Evolutionary conservation across 2,329 filamentous ascomycete genomes (phyloP), one percentile per base, ranked within the genome.

Genomic region (Plenodomus tracheiphilus): DNA sequence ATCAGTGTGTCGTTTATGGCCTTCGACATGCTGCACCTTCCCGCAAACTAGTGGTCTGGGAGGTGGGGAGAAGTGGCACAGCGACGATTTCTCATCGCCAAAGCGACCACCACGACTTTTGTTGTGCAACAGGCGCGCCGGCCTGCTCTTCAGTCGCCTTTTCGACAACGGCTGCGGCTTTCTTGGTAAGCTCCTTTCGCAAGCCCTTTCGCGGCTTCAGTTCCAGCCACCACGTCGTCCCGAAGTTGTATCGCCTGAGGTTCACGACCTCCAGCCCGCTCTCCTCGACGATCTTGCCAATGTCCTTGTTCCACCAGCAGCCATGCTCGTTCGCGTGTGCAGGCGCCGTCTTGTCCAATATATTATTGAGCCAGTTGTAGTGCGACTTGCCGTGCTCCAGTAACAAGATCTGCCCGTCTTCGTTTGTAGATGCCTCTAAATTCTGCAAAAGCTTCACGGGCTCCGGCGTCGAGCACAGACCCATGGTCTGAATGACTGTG

Each of bases 251-350:
- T 51, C 78, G 70, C 56, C 71, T 70, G 52, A 78, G 72, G 15
- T 66, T 58, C 10, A 78, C 75, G 2, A 80, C 69, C 49, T 79
- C 75, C 39, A 80, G 58, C 15, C 77, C 77, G 45, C 72, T 76
- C n/a, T 75, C 69, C 41, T 75, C 65, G 9, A 79, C 76, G 46
- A 80, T 74, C 46, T 66, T 69, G 7, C 74, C 77, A 54, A 80
- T 78, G 45, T 80, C 78, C 53, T 77, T 77, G 55, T 80, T 80
- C 74, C 74, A 80, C 77, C 77, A 80, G 56, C 78, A 80, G 16
- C 78, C 78, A 52, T 79, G 75, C 39, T 74, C 68, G 41, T 78
- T 73, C 1, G 78, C 78, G 55, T 80, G 78, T 49, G 70, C 72
- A 34, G 75, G 66, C 16, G 78, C 78, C 9, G 73, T 65, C 44